Evolutionary conservation across 2,329 filamentous ascomycete species (phyloP).

Genomic region (Trichoderma pleuroti): DNA sequence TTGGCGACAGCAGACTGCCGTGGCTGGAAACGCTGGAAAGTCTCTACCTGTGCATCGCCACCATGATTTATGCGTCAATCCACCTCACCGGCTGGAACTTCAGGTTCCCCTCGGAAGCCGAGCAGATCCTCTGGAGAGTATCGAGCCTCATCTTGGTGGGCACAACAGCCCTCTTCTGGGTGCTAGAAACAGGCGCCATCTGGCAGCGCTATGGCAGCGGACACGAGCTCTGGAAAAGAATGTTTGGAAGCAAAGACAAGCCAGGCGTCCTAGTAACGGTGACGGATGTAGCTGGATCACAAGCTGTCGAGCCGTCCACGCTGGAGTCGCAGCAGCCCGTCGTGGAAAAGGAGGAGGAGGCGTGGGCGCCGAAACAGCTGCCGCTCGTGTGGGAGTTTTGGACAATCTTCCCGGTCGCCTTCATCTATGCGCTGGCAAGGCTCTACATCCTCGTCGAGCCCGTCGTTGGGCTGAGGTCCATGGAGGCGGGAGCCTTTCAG

Average conservation of each 20-base stretch:
- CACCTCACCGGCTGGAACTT: background rate
- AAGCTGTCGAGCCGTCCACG: background rate
- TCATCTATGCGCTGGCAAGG: background rate
- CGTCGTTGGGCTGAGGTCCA: background rate
- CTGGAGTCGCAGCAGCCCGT: background rate
- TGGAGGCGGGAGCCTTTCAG: background rate
- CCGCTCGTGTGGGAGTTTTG: background rate
- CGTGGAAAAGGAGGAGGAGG: background rate
- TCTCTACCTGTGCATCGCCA: background rate
- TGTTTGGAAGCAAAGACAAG: background rate
- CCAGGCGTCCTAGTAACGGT: background rate
- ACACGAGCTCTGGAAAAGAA: background rate
- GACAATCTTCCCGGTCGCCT: background rate
- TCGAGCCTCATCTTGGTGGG: background rate
- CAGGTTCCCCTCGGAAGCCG: background rate
- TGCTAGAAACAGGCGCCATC: background rate
- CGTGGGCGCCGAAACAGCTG: background rate
- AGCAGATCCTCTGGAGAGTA: background rate
- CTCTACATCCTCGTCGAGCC: background rate
- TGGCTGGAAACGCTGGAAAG: background rate
- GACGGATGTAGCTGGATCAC: background rate
- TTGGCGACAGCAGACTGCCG: background rate
- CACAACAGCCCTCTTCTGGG: constrained; percentile 1
- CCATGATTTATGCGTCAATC: background rate
- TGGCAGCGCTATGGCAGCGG: background rate